Evolutionary conservation across 805 yeast species (phyloP).

Genomic region (Candida multigemmis): DNA sequence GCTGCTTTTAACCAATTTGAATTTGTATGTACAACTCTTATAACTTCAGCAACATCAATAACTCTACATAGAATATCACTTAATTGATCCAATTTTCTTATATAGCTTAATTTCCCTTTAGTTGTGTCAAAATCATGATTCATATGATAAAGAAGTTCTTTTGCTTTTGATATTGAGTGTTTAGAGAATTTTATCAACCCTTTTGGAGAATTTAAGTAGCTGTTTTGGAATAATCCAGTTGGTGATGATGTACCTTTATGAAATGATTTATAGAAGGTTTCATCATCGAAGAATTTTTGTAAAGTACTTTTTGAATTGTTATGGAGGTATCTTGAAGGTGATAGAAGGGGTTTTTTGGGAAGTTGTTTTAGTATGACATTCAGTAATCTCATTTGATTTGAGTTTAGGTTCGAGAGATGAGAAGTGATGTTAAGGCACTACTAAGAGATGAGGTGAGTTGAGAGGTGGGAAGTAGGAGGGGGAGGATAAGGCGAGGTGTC

Average conservation of each 20-base stretch:
- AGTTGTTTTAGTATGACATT: no score
- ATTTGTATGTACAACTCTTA: slow-evolving; percentile 82
- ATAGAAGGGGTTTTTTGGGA: no score
- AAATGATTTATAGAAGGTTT: slow-evolving; percentile 44
- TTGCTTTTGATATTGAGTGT: slow-evolving; percentile 58
- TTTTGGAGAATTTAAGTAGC: slow-evolving; percentile 55
- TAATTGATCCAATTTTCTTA: slow-evolving; percentile 67
- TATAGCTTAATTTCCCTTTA: slow-evolving; percentile 38
- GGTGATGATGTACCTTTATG: slow-evolving; percentile 15
- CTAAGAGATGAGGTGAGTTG: no score
- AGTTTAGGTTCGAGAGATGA: no score
- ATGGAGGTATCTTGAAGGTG: no score
- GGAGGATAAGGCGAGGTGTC: no score
- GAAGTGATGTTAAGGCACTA: no score
- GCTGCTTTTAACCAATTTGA: slow-evolving; percentile 66
- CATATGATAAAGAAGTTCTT: slow-evolving; percentile 50
- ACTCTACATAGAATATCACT: slow-evolving; percentile 88
- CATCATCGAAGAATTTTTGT: slow-evolving; percentile 52
- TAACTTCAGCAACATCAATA: slow-evolving; percentile 88
- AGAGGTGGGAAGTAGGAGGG: no score
- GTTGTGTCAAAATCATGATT: slow-evolving; percentile 23
- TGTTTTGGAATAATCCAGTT: slow-evolving; percentile 70
- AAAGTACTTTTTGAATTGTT: slow-evolving; percentile 10
- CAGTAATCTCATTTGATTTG: no score
- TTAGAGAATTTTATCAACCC: slow-evolving; percentile 65